Conservation (phyloP, 306 rosid species). For the Luffa aegyptiaca region DNA sequence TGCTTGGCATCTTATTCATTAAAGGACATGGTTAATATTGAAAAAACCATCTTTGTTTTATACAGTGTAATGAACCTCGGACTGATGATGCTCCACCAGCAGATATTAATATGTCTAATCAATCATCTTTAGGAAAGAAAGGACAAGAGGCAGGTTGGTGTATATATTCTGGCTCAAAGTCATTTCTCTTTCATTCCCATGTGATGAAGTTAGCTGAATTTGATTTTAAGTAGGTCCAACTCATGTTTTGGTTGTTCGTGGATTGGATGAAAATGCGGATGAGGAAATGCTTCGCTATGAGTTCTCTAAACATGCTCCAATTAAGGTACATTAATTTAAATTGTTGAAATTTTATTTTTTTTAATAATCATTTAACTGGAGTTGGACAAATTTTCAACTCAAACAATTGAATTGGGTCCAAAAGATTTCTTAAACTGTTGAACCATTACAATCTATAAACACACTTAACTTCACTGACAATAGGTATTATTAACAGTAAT, state of each 20-base stretch:
- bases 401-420: neutral
- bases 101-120: conserved; percentile 63
- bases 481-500: too few relatives aligned
- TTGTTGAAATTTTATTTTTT: neutral
- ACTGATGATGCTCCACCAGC: conserved; percentile 95
- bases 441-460: neutral
- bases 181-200: neutral
- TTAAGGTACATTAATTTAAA: conserved; percentile 41
- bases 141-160: conserved; percentile 82
- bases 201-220: conserved; percentile 9
- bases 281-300: conserved; percentile 99
- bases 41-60: neutral
- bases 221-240: conserved; percentile 64
- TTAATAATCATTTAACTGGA: neutral
- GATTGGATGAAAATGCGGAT: conserved; percentile 98
- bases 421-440: neutral
- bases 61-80: conserved; percentile 90
- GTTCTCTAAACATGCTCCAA: conserved; percentile 93
- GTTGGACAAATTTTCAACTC: neutral
- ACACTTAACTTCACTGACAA: neutral
- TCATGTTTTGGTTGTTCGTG: conserved; percentile 97
- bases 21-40: neutral
- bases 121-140: conserved; percentile 52
- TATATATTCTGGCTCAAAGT: conserved; percentile 9
- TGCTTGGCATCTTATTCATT: neutral